Evolutionary conservation across 1,139 yeast species (phyloP).

Genomic region (Kodamaea sp.): DNA sequence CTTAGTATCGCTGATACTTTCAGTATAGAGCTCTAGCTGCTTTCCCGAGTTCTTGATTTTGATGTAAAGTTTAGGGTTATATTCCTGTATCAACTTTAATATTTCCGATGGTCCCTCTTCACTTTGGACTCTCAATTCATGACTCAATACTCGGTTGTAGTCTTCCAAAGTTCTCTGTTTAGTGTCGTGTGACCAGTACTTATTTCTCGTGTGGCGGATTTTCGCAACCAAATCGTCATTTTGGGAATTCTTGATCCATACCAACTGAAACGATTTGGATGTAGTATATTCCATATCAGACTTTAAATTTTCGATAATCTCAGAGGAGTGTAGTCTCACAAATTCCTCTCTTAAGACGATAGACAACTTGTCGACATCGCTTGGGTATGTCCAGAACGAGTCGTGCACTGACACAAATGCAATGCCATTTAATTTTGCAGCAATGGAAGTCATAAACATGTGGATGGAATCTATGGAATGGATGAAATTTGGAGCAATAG

Average conservation of each 20-base stretch:
- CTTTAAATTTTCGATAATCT: conserved; percentile 27
- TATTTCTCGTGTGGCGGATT: conserved; percentile 15
- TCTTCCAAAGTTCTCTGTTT: conserved; percentile 1
- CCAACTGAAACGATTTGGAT: conserved; percentile 33
- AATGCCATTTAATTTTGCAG: conserved; percentile 20
- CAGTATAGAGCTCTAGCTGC: conserved; percentile 10
- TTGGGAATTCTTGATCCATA: conserved; percentile 28
- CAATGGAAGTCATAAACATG: conserved; percentile 38
- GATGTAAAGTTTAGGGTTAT: conserved; percentile 25
- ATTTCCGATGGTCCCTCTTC: conserved; percentile 6
- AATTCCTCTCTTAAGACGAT: conserved; percentile 34
- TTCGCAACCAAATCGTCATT: conserved; percentile 20
- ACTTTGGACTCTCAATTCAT: conserved; percentile 15
- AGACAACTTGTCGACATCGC: conserved; percentile 30
- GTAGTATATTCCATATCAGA: conserved; percentile 28
- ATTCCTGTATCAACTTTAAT: conserved; percentile 16
- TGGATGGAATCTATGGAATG: conserved; percentile 48
- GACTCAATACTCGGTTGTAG: conserved; percentile 14
- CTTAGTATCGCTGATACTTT: background rate
- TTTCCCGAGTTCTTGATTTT: conserved; percentile 5
- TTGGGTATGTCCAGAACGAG: conserved; percentile 47
- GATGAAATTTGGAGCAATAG: conserved; percentile 47
- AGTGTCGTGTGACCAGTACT: conserved; percentile 6
- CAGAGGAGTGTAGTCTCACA: conserved; percentile 33
- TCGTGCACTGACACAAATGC: conserved; percentile 47